Percentiles rank a stretch among this genome's conserved stretches.
Evolutionary conservation across 2,329 filamentous ascomycete genomes (phyloP).

Genomic region (Moelleriella libera): DNA sequence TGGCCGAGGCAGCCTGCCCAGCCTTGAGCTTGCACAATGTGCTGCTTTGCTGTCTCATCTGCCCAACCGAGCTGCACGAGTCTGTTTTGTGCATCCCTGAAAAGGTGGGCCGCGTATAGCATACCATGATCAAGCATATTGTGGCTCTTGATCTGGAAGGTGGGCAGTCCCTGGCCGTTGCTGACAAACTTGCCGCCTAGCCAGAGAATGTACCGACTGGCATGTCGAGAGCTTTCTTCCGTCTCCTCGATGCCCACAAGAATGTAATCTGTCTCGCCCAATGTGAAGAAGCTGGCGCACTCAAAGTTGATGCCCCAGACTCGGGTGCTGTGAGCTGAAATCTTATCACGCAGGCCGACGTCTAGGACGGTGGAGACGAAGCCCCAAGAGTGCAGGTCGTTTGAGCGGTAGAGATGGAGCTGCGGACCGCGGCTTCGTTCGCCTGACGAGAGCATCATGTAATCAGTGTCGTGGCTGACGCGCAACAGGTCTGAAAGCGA

Average conservation of each 20-base stretch:
- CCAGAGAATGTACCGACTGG: conserved; percentile 7
- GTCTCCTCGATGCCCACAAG: conserved; percentile 7
- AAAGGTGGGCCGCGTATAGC: conserved; percentile 10
- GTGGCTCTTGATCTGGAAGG: conserved; percentile 4
- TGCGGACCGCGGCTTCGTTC: conserved; percentile 9
- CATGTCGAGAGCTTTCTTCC: conserved; percentile 4
- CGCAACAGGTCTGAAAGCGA: conserved; percentile 7
- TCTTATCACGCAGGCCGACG: conserved; percentile 1
- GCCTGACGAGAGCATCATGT: conserved; percentile 24
- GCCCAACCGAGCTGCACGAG: conserved; percentile 9
- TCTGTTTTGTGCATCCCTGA: conserved; percentile 6
- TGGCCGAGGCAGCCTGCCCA: conserved; percentile 8
- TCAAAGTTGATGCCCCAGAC: conserved; percentile 7
- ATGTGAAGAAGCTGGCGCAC: conserved; percentile 11
- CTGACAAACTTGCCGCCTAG: conserved; percentile 2
- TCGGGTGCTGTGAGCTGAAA: conserved; percentile 1
- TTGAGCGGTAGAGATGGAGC: conserved; percentile 9
- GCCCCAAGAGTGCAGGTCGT: conserved; percentile 8
- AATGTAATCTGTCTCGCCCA: conserved; percentile 5
- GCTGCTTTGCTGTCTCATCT: conserved; percentile 6
- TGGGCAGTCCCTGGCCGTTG: conserved; percentile 1
- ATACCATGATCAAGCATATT: conserved; percentile 9
- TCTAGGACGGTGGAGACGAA: conserved; percentile 6
- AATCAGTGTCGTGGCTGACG: conserved; percentile 12
- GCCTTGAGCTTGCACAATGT: conserved; percentile 4